These are phyloP conservation scores for Aspergillus novofumigatus DNA, from an alignment of 2,329 filamentous ascomycete genomes.

Conservation along the genomic window DNA sequence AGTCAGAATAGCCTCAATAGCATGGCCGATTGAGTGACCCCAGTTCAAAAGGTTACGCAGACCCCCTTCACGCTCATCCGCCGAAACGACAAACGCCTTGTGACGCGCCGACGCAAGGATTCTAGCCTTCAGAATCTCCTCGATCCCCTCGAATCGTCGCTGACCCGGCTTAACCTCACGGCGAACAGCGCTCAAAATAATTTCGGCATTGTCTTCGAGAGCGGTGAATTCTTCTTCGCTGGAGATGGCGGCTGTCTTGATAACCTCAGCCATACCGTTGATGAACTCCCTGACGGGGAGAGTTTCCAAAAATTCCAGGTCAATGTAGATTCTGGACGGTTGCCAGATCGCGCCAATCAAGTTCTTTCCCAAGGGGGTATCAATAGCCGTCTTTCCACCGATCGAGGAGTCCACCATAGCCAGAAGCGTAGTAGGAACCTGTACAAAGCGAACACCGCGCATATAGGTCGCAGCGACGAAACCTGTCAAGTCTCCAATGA, in stretches of 20 bases:
- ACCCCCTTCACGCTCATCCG: constrained; percentile 90
- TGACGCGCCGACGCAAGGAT: constrained; percentile 87
- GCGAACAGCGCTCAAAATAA: constrained; percentile 70
- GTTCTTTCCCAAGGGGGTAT: constrained; percentile 94
- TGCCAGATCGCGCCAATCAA: constrained; percentile 96
- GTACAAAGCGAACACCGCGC: constrained; percentile 92
- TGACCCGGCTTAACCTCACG: constrained; percentile 53
- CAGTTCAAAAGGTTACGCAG: constrained; percentile 94
- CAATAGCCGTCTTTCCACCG: constrained; percentile 96
- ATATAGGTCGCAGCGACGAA: constrained; percentile 98
- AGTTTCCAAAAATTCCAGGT: constrained; percentile 85
- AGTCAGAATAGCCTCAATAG: constrained; percentile 90
- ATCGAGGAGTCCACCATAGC: constrained; percentile 99
- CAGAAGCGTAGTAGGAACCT: constrained; percentile 90
- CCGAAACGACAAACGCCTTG: constrained; percentile 91
- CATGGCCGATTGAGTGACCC: constrained; percentile 96
- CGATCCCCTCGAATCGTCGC: constrained; percentile 66
- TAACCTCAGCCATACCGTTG: constrained; percentile 97
- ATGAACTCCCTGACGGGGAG: constrained; percentile 89
- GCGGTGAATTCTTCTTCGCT: constrained; percentile 79
- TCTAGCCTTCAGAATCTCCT: constrained; percentile 67
- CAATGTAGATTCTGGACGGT: constrained; percentile 88
- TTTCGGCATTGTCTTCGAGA: constrained; percentile 74
- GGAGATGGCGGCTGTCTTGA: constrained; percentile 97
- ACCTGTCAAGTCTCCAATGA: constrained; percentile 97